These are phyloP conservation scores for Microdochium trichocladiopsis DNA, from an alignment of 2,329 filamentous ascomycete genomes.

Conservation along the genomic window DNA sequence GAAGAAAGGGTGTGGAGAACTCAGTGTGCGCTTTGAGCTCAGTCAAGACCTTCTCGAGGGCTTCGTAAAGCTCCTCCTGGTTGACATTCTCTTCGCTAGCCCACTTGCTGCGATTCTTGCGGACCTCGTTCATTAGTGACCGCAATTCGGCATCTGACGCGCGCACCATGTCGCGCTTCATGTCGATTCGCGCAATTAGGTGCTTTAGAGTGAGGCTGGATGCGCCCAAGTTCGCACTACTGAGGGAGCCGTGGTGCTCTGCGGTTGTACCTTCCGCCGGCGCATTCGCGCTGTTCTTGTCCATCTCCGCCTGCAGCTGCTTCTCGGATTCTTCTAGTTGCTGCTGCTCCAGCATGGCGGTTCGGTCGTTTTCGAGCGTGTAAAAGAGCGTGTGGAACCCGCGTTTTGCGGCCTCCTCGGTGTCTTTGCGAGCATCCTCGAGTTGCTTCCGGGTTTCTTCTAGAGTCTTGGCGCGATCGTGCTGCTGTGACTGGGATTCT, in stretches of 20 bases:
- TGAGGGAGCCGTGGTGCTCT: slow-evolving; percentile 79
- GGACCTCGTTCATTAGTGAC: slow-evolving; percentile 90
- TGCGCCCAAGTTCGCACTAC: slow-evolving; percentile 88
- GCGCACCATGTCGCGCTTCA: slow-evolving; percentile 81
- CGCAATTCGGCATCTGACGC: slow-evolving; percentile 91
- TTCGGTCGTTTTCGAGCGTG: slow-evolving; percentile 88
- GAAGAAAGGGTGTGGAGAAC: slow-evolving; percentile 92
- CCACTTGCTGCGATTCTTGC: slow-evolving; percentile 98
- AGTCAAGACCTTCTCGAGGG: slow-evolving; percentile 91
- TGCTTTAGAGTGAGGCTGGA: slow-evolving; percentile 96
- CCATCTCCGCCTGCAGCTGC: slow-evolving; percentile 93
- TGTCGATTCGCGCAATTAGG: slow-evolving; percentile 90
- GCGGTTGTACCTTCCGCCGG: slow-evolving; percentile 41
- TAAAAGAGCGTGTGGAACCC: slow-evolving; percentile 94
- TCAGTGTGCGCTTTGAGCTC: slow-evolving; percentile 97
- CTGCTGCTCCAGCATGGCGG: slow-evolving; percentile 96
- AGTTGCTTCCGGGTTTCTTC: slow-evolving; percentile 90
- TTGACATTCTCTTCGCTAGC: slow-evolving; percentile 95
- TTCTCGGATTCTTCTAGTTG: slow-evolving; percentile 94
- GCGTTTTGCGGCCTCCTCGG: slow-evolving; percentile 80
- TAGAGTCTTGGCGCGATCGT: slow-evolving; percentile 50
- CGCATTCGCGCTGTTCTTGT: slow-evolving; percentile 50
- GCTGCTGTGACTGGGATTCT: slow-evolving; percentile 21
- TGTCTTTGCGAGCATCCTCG: slow-evolving; percentile 85
- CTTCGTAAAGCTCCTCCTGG: slow-evolving; percentile 96